These are phyloP conservation scores for Trametes coccinea DNA, from an alignment of 768 basidiomycete species.

Conservation along the genomic window DNA sequence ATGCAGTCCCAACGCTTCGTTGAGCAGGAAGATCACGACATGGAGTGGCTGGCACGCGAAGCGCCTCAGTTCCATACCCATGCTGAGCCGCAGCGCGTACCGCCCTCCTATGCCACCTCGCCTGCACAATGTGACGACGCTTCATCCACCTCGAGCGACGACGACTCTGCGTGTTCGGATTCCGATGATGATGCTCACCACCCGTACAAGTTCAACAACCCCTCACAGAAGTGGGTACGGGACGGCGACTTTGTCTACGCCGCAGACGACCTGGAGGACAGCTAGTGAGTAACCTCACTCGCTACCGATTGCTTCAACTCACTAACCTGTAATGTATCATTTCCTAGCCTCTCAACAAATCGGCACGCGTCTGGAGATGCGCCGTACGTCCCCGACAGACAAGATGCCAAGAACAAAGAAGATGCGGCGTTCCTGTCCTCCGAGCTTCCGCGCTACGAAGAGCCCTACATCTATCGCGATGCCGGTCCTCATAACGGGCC, in stretches of 20 bases:
- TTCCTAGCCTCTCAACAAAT: constrained; percentile 1
- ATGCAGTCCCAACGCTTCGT: constrained; percentile 3
- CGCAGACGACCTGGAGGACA: constrained; percentile 12
- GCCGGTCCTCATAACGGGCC: not conserved
- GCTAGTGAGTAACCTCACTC: constrained; percentile 1
- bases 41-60: constrained; percentile 16
- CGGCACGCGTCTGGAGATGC: constrained; percentile 3
- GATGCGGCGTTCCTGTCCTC: not conserved
- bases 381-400: constrained; percentile 8
- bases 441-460: not conserved
- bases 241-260: constrained; percentile 18
- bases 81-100: not conserved
- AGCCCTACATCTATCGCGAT: constrained; percentile 11
- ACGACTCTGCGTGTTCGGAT: constrained; percentile 11
- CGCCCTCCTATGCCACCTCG: not conserved
- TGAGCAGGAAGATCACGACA: constrained; percentile 14
- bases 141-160: constrained; percentile 5
- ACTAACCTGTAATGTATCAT: constrained; percentile 1
- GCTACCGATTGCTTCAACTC: not conserved
- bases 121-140: constrained; percentile 1
- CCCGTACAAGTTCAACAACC: constrained; percentile 18
- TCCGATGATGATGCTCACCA: constrained; percentile 15
- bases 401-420: not conserved
- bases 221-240: constrained; percentile 6
- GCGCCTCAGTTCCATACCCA: constrained; percentile 18